Base-by-base conservation (phyloP, 257 asterid genomes). In the Petunia secreta region DNA sequence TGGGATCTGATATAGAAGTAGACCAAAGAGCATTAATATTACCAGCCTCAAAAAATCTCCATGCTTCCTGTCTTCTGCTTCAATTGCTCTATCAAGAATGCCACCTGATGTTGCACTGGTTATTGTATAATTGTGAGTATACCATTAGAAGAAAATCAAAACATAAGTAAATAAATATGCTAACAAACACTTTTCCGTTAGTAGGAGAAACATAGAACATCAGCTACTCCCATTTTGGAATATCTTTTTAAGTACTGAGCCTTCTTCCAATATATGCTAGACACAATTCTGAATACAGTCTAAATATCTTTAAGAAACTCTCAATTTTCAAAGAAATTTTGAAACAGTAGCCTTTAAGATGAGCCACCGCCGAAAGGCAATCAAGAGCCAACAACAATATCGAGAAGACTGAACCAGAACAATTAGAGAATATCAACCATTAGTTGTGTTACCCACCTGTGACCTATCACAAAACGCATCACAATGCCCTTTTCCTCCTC, bases 31-130 rank as follows among this genome's bases (percentile, higher is more conserved):
- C 4, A 59, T 65, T 43, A 54, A 37, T 34, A 63, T 75, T 89
- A 94, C 98, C 95, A 92, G 90, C 87, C 98, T 90, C 88, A 92
- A 79, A 83, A 93, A 87, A 82, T 93, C 97, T 69, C 97, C 97
- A 2, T 93, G 95, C 82, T 92, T 92, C 86, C 85, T 88, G 58
- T 93, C 97, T 85, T 93, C 96, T 78, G 97, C 98, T 87, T 92
- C 96, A 65, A 93, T 92, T 64, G 98, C 97, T 86, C 98, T 85
- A 81, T 93, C 97, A 78, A 93, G 98, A 86, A 93, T 92, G 83
- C 98, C 98, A 80, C 97, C 98, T 4, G 98, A 83, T 58, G 96
- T 91, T 73, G 97, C 93, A 86, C 98, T 93, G 86, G 50, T 41
- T 60, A 79, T 55, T 4, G 53, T 48, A 55, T 55, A 50, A 50